Base-by-base conservation (phyloP, 2,329 filamentous ascomycete species). In the Penicillium palitans region DNA sequence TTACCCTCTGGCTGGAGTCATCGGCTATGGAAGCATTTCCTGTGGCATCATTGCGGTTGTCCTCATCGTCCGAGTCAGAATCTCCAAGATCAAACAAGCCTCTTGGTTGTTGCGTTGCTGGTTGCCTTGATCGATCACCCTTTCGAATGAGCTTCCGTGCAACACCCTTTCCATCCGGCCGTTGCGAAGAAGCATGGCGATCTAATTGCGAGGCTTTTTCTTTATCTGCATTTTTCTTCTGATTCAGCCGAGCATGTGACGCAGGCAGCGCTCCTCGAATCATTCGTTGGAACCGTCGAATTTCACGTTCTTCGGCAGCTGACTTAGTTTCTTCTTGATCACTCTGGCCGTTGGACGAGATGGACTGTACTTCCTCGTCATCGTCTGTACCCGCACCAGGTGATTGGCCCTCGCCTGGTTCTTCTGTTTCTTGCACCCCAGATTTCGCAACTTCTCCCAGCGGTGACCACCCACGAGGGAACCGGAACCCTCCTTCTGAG, bases 191-290 rank as follows among this genome's bases (percentile, higher is more conserved):
- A 25, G 57, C 45, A n/a, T 70, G 67, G n/a, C 64, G 63, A 40
- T 63, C 64, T 35, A 57, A 55, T 19, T 68, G 66, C 2, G 53
- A 60, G 19, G 50, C 48, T 54, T 53, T 66, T 44, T 60, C 61
- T 59, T 55, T 65, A 29, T 64, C 66, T 58, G 59, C 66, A n/a
- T 71, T 71, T 37, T 70, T 69, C 57, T 74, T 72, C 48, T 71
- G 69, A 61, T 80, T 72, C 48, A 80, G 68, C 52, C 76, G 72
- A 25, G 78, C 60, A 76, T 77, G 81, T 25, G 80, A 81, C 6
- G 80, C 80, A 19, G 80, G 80, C 25, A 82, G 70, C 25, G 81
- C 79, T 27, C 80, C 80, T 58, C 77, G 76, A 13, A 80, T 80
- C 51, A 65, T 74, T 29, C 77, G 76, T 48, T 76, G 72, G 13